phyloP scores from a whole-genome alignment of 2,329 filamentous ascomycete genomes.

The Stagonosporopsis cucurbitacearum region DNA sequence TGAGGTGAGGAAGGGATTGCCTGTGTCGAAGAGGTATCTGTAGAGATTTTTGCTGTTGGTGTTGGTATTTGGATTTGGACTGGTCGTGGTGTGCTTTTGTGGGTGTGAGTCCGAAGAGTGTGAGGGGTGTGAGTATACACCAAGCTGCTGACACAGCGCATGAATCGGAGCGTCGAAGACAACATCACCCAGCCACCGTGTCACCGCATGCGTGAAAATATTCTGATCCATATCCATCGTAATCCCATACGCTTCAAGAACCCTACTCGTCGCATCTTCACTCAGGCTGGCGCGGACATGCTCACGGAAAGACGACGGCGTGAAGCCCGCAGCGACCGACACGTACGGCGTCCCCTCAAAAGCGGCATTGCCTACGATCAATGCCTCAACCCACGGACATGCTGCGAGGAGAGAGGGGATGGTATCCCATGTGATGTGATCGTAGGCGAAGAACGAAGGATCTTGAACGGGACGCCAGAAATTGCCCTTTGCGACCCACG shows the following conservation, averaged over 20 bases:
- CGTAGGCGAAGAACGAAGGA: background rate
- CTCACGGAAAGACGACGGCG: constrained; percentile 35
- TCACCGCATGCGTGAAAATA: constrained; percentile 44
- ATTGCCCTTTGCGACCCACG: background rate
- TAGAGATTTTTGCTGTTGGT: constrained; percentile 32
- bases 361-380: background rate
- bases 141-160: constrained; percentile 17
- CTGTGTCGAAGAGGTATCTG: constrained; percentile 37
- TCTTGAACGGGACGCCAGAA: background rate
- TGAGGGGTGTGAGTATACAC: background rate
- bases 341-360: constrained; percentile 3
- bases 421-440: background rate
- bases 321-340: constrained; percentile 3
- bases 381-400: background rate
- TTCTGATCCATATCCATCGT: constrained; percentile 42
- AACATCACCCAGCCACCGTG: constrained; percentile 54
- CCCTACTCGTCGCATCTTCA: background rate
- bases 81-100: constrained; percentile 3
- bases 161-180: constrained; percentile 48
- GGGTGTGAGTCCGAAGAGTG: too few relatives aligned
- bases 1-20: constrained; percentile 35
- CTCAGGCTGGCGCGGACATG: constrained; percentile 20
- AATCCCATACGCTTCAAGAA: constrained; percentile 48
- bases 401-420: background rate
- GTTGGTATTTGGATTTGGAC: too few relatives aligned